These are phyloP conservation scores for Trifolium repens DNA, from an alignment of 306 rosid genomes.

Conservation along the genomic window DNA sequence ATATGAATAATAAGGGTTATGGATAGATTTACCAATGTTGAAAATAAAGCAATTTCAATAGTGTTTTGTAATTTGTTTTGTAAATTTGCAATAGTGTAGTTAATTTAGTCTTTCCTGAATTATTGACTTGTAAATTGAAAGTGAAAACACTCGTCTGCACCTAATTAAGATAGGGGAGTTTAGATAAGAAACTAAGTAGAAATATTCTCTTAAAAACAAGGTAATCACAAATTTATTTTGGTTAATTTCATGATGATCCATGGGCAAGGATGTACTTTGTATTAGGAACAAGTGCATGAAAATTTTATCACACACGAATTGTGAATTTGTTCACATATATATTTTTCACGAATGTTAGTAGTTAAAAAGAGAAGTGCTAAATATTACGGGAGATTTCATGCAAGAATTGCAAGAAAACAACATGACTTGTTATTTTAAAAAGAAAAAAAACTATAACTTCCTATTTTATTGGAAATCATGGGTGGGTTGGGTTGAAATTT, in stretches of 20 bases:
- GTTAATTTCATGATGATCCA: not conserved
- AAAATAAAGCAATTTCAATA: slow-evolving; percentile 32
- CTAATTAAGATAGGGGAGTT: too few species aligned
- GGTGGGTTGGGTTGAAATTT: too few species aligned
- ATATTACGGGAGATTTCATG: too few species aligned
- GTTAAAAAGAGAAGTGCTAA: too few species aligned
- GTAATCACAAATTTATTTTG: not conserved
- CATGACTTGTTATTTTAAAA: too few species aligned
- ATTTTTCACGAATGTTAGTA: not conserved
- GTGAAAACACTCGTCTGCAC: not conserved
- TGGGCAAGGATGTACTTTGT: not conserved
- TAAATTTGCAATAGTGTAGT: not conserved
- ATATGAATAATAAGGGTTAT: not conserved
- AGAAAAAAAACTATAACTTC: too few species aligned
- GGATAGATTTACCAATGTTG: slow-evolving; percentile 31
- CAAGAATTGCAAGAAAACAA: too few species aligned
- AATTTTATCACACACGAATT: not conserved
- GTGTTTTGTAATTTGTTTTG: not conserved
- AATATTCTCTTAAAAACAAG: not conserved
- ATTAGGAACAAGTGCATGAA: not conserved
- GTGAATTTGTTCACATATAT: not conserved
- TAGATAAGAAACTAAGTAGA: too few species aligned
- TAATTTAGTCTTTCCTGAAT: not conserved
- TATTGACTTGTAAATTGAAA: not conserved
- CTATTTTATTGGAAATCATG: too few species aligned